Percentiles rank a stretch among this genome's conserved stretches.
Evolutionary conservation across 352 stramenopile genomes (phyloP).

Genomic region (Peronospora destructor): DNA sequence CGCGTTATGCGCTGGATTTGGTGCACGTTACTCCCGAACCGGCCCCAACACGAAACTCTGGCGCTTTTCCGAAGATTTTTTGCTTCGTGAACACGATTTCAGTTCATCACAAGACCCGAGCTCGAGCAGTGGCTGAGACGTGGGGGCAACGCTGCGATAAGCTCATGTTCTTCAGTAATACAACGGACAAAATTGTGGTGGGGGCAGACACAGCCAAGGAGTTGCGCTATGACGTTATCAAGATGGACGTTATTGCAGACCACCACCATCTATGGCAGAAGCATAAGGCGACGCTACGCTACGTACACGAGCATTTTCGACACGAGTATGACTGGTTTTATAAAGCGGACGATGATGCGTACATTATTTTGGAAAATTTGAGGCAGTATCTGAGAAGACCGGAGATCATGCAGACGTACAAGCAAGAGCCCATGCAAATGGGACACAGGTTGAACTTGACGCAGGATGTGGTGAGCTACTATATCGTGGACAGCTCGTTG

Average conservation of each 20-base stretch:
- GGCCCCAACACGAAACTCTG: slow-evolving; percentile 3
- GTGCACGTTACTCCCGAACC: slow-evolving; percentile 36
- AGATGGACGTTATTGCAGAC: slow-evolving; percentile 60
- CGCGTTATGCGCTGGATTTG: slow-evolving; percentile 34
- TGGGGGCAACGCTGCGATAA: slow-evolving; percentile 77
- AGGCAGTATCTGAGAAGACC: slow-evolving; percentile 48
- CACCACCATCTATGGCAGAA: slow-evolving; percentile 84
- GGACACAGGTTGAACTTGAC: slow-evolving; percentile 76
- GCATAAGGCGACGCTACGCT: slow-evolving; percentile 65
- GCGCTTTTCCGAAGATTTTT: slow-evolving; percentile 48
- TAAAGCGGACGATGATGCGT: slow-evolving; percentile 79
- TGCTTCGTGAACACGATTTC: slow-evolving; percentile 84
- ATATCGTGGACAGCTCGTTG: slow-evolving; percentile 59
- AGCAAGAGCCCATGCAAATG: slow-evolving; percentile 66
- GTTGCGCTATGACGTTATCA: slow-evolving; percentile 46
- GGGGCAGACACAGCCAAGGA: slow-evolving; percentile 18
- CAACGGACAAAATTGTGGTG: slow-evolving; percentile 41
- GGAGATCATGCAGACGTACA: slow-evolving; percentile 53
- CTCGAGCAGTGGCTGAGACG: slow-evolving; percentile 64
- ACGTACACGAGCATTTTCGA: slow-evolving; percentile 46
- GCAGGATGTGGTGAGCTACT: slow-evolving; percentile 63
- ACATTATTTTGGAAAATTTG: slow-evolving; percentile 78
- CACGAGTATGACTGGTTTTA: slow-evolving; percentile 85
- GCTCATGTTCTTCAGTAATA: slow-evolving; percentile 82
- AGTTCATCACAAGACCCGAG: slow-evolving; percentile 48